Evolutionary conservation across 2,329 filamentous ascomycete genomes (phyloP), one percentile per base, ranked within the genome.

Genomic region (Cordyceps pruinosa): DNA sequence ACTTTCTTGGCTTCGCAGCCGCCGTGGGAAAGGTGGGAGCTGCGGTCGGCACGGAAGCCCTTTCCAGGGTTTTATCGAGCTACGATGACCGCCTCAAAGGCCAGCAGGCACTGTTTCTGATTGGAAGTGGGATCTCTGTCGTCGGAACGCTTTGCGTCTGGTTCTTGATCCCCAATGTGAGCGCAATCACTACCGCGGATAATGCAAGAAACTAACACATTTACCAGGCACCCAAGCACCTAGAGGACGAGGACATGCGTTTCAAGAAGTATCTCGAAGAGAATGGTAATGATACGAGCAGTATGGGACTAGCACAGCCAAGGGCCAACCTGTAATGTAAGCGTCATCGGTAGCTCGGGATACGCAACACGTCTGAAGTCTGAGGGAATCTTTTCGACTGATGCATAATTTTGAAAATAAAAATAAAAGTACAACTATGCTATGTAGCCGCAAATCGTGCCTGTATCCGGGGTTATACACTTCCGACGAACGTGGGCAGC

Each of bases 211-310:
- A 12, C 45, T 48, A 35, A 48, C 17, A 21, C 7, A 23, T 13
- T 4, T 4, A 34, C 10, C n/a, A 63, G 60, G 61, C 62, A 5
- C 63, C 64, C 2, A 59, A 60, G 13, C 47, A 59, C 10, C 47
- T 64, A 3, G 64, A 65, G 21, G 63, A 65, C 10, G 62, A 64
- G 12, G 62, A 65, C 39, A 35, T 60, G 12, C 58, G 60, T 2
- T 65, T 65, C 49, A 60, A 59, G 25, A 57, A 58, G 0, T 65
- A 61, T 10, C 56, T 65, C 1, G 60, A 62, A 28, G 55, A 59
- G 2, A 62, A 61, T 21, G 61, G 60, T 4, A 62, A 65, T 19
- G 62, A 64, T 25, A 64, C 63, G 0, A 61, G 51, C 13, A 47
- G 49, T 0, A 63, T 65, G 61, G 63, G 62, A n/a, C n/a, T n/a